These are phyloP conservation scores for Jacaranda copaia DNA, from an alignment of 257 asterid species.

Conservation along the genomic window DNA sequence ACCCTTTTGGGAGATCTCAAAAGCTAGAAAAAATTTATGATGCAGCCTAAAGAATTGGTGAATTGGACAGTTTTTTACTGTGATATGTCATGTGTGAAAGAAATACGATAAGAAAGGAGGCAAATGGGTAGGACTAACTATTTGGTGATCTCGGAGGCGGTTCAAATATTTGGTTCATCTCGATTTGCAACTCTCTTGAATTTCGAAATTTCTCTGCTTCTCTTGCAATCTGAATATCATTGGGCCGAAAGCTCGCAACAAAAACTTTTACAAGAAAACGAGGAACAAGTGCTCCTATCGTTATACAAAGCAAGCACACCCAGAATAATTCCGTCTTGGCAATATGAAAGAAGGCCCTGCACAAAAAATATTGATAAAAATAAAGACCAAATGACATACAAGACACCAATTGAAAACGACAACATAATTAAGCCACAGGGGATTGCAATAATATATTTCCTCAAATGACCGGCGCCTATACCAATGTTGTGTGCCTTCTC, in stretches of 20 bases:
- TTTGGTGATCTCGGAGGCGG: constrained; percentile 37
- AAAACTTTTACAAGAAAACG: constrained; percentile 63
- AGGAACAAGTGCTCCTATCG: constrained; percentile 60
- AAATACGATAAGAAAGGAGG: too few species aligned
- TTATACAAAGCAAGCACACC: constrained; percentile 60
- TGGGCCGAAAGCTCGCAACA: constrained; percentile 49
- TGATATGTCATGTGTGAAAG: too few species aligned
- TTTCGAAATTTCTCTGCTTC: constrained; percentile 67
- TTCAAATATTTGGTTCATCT: constrained; percentile 57
- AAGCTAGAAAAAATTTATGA: too few species aligned
- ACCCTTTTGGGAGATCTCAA: too few species aligned
- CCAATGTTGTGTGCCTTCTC: too few species aligned
- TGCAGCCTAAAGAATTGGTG: too few species aligned
- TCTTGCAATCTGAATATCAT: constrained; percentile 67
- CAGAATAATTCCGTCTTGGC: constrained; percentile 59
- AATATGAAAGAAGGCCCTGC: constrained; percentile 75
- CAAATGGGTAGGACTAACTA: neutral
- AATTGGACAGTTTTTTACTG: too few species aligned
- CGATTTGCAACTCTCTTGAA: constrained; percentile 45
- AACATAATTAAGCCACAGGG: too few species aligned
- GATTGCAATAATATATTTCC: too few species aligned
- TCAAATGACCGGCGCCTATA: too few species aligned
- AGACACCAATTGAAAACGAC: too few species aligned
- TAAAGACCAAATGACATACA: too few species aligned
- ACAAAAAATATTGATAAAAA: neutral